Conservation (phyloP, 176 grass and related monocot genomes). For the Avena insularis region DNA sequence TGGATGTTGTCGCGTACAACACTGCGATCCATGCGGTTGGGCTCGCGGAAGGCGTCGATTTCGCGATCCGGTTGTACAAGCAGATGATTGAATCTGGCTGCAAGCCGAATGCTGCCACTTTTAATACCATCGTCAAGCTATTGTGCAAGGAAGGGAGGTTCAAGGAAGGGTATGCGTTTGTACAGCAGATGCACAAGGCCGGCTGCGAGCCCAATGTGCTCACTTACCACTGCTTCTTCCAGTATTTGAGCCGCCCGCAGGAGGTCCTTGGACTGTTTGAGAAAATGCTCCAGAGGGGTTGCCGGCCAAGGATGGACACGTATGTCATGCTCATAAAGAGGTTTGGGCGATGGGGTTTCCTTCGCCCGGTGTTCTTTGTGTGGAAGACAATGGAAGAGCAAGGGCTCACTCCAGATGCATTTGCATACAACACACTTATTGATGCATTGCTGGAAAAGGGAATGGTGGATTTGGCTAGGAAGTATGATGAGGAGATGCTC, state of each 20-base stretch:
- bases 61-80: constrained; percentile 59
- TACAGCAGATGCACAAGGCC: constrained; percentile 68
- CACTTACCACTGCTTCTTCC: constrained; percentile 95
- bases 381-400: constrained; percentile 83
- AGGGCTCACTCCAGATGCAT: constrained; percentile 77
- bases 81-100: constrained; percentile 75
- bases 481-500: constrained; percentile 90
- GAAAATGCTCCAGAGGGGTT: constrained; percentile 72
- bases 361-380: constrained; percentile 70
- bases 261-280: constrained; percentile 87
- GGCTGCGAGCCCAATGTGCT: constrained; percentile 69
- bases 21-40: constrained; percentile 84
- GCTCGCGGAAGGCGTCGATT: constrained; percentile 68
- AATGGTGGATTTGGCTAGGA: constrained; percentile 84
- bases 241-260: constrained; percentile 72
- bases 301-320: constrained; percentile 85
- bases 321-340: constrained; percentile 96
- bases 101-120: constrained; percentile 69
- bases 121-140: constrained; percentile 75
- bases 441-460: constrained; percentile 83
- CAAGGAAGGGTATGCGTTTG: constrained; percentile 79
- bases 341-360: constrained; percentile 93
- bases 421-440: constrained; percentile 84
- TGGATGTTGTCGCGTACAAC: constrained; percentile 74
- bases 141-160: constrained; percentile 85